phyloP scores from a whole-genome alignment of 176 grass and related monocot genomes.

The Aegilops umbellulata region DNA sequence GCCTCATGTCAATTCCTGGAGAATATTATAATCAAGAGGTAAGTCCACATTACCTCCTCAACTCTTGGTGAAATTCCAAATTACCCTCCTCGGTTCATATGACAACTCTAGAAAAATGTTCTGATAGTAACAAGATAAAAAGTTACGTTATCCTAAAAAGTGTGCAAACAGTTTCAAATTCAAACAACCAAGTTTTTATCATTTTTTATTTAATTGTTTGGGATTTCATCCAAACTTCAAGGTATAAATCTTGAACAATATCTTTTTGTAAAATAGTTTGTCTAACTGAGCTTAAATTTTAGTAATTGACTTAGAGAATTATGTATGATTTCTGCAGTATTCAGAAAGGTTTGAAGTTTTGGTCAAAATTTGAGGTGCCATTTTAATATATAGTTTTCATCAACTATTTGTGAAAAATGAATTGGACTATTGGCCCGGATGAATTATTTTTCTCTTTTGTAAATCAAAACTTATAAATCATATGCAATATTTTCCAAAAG shows the following conservation, averaged over 20 bases:
- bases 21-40: not conserved
- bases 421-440: not conserved
- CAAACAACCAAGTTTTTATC: not conserved
- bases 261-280: not conserved
- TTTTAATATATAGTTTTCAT: not conserved
- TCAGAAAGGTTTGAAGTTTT: not conserved
- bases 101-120: not conserved
- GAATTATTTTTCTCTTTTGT: not conserved
- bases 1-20: slow-evolving; percentile 33
- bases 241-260: not conserved
- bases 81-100: not conserved
- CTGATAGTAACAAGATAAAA: too few relatives aligned
- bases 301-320: not conserved
- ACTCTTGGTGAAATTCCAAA: not conserved
- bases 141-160: too few relatives aligned
- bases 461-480: too few relatives aligned
- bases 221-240: not conserved
- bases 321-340: not conserved
- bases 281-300: not conserved
- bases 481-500: too few relatives aligned
- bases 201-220: not conserved
- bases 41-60: not conserved
- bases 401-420: not conserved
- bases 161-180: too few relatives aligned
- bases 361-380: not conserved